Evolutionary conservation across 169 alveolate genomes (phyloP), one percentile per base, ranked within the genome.

Genomic region (Eimeria mitis): DNA sequence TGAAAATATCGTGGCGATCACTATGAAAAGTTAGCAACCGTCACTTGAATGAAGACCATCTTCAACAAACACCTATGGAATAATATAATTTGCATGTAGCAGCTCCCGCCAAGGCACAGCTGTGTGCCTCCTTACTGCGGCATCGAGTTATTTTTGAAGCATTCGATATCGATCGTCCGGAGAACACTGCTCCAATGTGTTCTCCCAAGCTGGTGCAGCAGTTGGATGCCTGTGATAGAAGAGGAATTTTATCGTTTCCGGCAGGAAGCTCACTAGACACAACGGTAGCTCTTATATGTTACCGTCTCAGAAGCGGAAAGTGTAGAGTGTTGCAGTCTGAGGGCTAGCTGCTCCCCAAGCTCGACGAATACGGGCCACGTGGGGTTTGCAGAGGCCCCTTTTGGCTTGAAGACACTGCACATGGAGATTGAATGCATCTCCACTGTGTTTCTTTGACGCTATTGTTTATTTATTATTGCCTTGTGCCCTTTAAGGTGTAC

Each of bases 211-310:
- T 73, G 83, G 34, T 40, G 54, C 83, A 73, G 83, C 83, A 73
- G 83, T 40, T 73, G 56, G 54, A 40, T 40, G 54, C 83, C 83
- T 73, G 54, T 40, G 83, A 73, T 73, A 21, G 56, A 21, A 71
- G 52, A 71, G 42, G 44, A 31, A 31, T 68, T 68, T 68, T 68
- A 68, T 68, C 40, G 54, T 73, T 40, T 11, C 19, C 56, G 54
- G 14, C 52, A 31, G 31, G 16, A 40, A 40, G 34, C n/a, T 73
- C 40, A 73, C 40, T 37, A 54, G 54, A 52, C 3, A 40, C 34
- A 19, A 37, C 40, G 83, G 54, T 56, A 40, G 9, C 28, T 23
- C 5, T 40, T 40, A 52, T 14, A 73, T 23, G 16, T 73, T 73
- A 54, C 54, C 83, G 52, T 73, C 54, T 3, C n/a, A 19, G 3